Base-by-base conservation (phyloP, 2,329 filamentous ascomycete species). In the Penicillium sp. region DNA sequence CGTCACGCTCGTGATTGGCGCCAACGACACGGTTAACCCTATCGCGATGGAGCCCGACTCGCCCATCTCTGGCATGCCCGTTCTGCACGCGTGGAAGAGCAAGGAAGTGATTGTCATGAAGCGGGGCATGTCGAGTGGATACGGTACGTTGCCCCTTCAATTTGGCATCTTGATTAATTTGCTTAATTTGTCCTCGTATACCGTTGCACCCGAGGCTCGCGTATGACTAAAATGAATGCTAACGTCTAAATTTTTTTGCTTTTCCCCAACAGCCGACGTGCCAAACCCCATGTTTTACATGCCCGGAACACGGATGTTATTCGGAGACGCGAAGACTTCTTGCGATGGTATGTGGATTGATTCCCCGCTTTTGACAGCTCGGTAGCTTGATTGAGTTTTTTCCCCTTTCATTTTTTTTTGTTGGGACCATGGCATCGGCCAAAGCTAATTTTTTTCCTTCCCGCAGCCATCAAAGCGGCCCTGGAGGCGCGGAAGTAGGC, bases 61-160 rank as follows among this genome's bases (percentile, higher is more conserved):
- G 59, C 84, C 91, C 0, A 96, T 96, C 66, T 92, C 92, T 1
- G 92, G 92, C 1, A 96, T 96, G 92, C 92, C 92, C 0, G 92
- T 96, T 22, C 79, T 96, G 66, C 90, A 96, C 64, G 92, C 90
- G 6, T 96, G 92, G 90, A 96, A 96, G 86, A 92, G 89, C 70
- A 96, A 96, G 81, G 88, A 94, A 71, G 91, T 95, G 1, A 85
- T 96, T 54, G 89, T 96, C 11, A 96, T 96, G 92, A 96, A 96
- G 84, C 82, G 92, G 59, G 89, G 92, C 52, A 88, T 96, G 89
- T 89, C 89, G 5, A 93, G 89, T 72, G 92, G 92, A 61, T 96
- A 96, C 75, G 91, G 88, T 89, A 69, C 78, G 85, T 77, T 77
- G 24, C 19, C 49, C 44, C 24, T 16, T 24, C 37, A 44, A 36